Percentiles rank a stretch among this genome's conserved stretches.
These are phyloP conservation scores for Annulohypoxylon truncatum DNA, from an alignment of 2,329 filamentous ascomycete species.

Conservation along the genomic window DNA sequence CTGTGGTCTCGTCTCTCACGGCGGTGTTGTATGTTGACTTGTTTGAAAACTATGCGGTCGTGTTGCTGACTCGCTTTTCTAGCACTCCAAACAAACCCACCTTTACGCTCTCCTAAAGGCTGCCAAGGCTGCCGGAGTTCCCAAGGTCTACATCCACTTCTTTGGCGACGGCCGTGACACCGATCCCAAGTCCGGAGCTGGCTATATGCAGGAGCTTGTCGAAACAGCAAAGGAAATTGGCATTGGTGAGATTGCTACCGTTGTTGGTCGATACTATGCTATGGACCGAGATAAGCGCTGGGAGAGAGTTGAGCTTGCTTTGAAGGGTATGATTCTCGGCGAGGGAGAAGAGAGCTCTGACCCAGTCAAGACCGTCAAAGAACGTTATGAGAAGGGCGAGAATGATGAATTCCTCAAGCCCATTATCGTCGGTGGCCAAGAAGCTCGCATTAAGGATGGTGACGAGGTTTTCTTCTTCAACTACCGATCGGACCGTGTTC, in stretches of 20 bases:
- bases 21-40: slow-evolving; percentile 76
- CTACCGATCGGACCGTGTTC: slow-evolving; percentile 97
- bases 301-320: slow-evolving; percentile 90
- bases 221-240: slow-evolving; percentile 86
- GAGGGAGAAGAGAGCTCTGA: slow-evolving; percentile 89
- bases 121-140: slow-evolving; percentile 87
- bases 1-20: slow-evolving; percentile 91
- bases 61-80: slow-evolving; percentile 33
- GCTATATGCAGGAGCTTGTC: slow-evolving; percentile 88
- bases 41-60: background rate
- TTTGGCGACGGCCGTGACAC: slow-evolving; percentile 98
- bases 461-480: slow-evolving; percentile 99
- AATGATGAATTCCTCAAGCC: slow-evolving; percentile 98
- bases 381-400: slow-evolving; percentile 87
- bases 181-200: slow-evolving; percentile 91
- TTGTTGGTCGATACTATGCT: slow-evolving; percentile 96
- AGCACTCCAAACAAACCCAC: slow-evolving; percentile 95
- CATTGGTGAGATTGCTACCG: slow-evolving; percentile 86
- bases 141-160: slow-evolving; percentile 98
- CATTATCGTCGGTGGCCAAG: slow-evolving; percentile 91
- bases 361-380: slow-evolving; percentile 86
- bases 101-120: slow-evolving; percentile 87
- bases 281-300: slow-evolving; percentile 99
- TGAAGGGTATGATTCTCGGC: slow-evolving; percentile 86
- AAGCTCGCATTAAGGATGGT: slow-evolving; percentile 86